Evolutionary conservation across 768 basidiomycete genomes (phyloP).

Genomic region (Ramaria sp.): DNA sequence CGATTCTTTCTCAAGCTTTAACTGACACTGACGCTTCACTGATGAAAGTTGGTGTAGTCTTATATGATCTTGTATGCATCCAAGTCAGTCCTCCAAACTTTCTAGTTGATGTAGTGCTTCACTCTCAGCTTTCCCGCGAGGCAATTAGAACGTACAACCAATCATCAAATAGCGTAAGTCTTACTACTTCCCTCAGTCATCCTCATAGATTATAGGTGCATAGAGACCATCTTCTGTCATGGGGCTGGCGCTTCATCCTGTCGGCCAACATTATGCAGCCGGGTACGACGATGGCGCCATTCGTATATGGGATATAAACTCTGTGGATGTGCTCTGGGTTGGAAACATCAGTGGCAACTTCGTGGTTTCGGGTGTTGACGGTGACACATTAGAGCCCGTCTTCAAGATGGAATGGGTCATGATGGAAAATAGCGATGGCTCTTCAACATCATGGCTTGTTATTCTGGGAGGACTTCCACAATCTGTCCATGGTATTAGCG

Average conservation of each 20-base stretch:
- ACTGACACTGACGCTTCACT: too few species aligned
- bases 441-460: constrained; percentile 46
- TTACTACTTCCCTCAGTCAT: not conserved
- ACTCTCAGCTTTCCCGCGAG: not conserved
- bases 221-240: not conserved
- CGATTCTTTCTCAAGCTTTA: not conserved
- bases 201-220: not conserved
- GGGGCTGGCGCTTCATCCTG: not conserved
- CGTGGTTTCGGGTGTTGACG: not conserved
- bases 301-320: not conserved
- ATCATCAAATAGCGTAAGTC: not conserved
- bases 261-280: not conserved
- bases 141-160: not conserved
- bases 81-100: not conserved
- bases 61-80: not conserved
- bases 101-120: not conserved
- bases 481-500: constrained; percentile 47
- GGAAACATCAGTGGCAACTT: not conserved
- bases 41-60: not conserved
- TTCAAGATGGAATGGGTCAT: constrained; percentile 81
- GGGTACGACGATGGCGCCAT: not conserved
- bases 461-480: constrained; percentile 60
- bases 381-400: constrained; percentile 52
- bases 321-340: not conserved
- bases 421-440: constrained; percentile 56